A percentile compares a stretch with the other conserved stretches of the same genome.
Conservation (phyloP, 257 asterid species). For the Craterostigma plantagineum region DNA sequence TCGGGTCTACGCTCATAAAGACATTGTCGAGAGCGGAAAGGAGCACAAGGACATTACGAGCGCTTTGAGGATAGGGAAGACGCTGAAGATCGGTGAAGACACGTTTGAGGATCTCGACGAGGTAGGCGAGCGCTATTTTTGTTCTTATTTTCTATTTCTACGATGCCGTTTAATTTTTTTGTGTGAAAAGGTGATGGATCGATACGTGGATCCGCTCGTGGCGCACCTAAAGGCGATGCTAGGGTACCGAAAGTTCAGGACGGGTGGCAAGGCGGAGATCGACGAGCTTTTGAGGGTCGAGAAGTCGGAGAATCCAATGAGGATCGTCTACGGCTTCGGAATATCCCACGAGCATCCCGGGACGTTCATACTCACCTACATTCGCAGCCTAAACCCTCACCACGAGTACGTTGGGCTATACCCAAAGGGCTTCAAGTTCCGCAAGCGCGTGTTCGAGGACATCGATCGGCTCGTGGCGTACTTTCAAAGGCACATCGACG, state of each 20-base stretch:
- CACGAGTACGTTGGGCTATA: slow-evolving; percentile 86
- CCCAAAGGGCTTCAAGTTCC: slow-evolving; percentile 86
- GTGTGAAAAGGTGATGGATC: slow-evolving; percentile 75
- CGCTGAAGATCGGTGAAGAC: slow-evolving; percentile 88
- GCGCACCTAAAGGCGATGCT: slow-evolving; percentile 82
- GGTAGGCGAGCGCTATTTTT: slow-evolving; percentile 35
- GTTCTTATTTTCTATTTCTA: no score
- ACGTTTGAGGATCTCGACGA: slow-evolving; percentile 97
- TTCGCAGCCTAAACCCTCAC: slow-evolving; percentile 84
- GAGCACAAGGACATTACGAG: slow-evolving; percentile 88
- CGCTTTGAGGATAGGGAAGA: slow-evolving; percentile 81
- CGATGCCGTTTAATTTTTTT: neutral
- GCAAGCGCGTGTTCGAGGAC: slow-evolving; percentile 80
- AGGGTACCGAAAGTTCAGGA: slow-evolving; percentile 77
- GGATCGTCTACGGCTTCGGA: slow-evolving; percentile 85
- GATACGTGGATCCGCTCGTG: slow-evolving; percentile 93
- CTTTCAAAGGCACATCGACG: slow-evolving; percentile 87
- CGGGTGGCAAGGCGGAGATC: slow-evolving; percentile 67
- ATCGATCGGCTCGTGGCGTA: slow-evolving; percentile 76
- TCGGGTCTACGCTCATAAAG: slow-evolving; percentile 78
- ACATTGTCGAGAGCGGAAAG: slow-evolving; percentile 80
- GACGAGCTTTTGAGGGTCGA: slow-evolving; percentile 71
- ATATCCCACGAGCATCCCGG: slow-evolving; percentile 96
- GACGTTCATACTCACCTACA: slow-evolving; percentile 76
- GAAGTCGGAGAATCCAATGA: slow-evolving; percentile 72